Base-by-base conservation (phyloP, 305 asterid species). In the Fraxinus sp. region DNA sequence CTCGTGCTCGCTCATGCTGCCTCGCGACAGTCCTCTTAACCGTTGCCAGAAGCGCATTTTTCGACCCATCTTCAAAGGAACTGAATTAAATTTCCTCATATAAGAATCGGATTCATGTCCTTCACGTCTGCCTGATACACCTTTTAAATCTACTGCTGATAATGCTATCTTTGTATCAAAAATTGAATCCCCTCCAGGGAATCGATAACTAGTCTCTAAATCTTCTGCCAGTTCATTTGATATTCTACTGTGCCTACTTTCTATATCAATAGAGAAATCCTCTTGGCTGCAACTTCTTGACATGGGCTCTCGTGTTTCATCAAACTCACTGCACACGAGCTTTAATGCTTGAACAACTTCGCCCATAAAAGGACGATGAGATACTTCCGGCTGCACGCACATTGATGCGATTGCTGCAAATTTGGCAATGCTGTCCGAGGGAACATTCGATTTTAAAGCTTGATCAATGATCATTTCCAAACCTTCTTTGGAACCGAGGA, bases 321-420 rank as follows among this genome's bases (percentile, higher is more conserved):
- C 97, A 64, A 93, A 87, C 88, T 95, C 98, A 77, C 93, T 86
- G 89, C 97, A 95, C 8, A 95, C 98, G 24, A 95, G 95, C 89
- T 93, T 95, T 88, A 95, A 75, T 33, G 98, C 99, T 83, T 95
- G 99, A 62, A 94, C 97, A 1, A 95, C 99, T 86, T 95, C 99
- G 0, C 99, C 99, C 99, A 95, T 95, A 88, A 95, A 95, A 9
- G 99, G 99, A 18, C 99, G 97, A 71, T 95, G 97, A 37, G 99
- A 94, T 7, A 93, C 99, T 81, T 95, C 99, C 0, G 99, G 97
- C 80, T 95, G 99, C 49, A 95, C 98, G 41, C 99, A 95, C 99
- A 93, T 95, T 20, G 99, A 93, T 77, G 99, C 98, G 18, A 95
- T 94, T 74, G 99, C 99, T 7, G 95, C 93, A 77, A 95, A 94